Conservation (phyloP, 352 stramenopile species). For the Phytophthora pini region DNA sequence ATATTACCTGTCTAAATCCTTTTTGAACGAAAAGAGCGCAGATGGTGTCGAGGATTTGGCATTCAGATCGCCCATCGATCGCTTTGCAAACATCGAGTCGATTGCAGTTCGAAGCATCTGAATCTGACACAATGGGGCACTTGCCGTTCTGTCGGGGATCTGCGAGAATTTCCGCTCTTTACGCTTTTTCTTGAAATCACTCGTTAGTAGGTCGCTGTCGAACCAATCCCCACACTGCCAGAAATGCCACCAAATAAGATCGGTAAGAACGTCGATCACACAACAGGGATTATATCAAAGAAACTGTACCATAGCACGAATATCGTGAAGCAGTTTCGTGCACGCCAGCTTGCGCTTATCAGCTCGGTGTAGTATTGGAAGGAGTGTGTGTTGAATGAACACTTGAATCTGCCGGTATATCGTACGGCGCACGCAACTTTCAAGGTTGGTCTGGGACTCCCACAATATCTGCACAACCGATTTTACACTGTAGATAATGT, state of each 20-base stretch:
- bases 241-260: background rate
- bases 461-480: slow-evolving; percentile 55
- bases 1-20: slow-evolving; percentile 77
- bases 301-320: slow-evolving; percentile 58
- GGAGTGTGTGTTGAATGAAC: slow-evolving; percentile 77
- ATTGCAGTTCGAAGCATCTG: slow-evolving; percentile 61
- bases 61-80: slow-evolving; percentile 66
- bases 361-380: slow-evolving; percentile 81
- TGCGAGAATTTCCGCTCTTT: slow-evolving; percentile 53
- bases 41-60: slow-evolving; percentile 43
- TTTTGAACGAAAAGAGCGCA: slow-evolving; percentile 69
- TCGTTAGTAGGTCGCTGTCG: slow-evolving; percentile 38
- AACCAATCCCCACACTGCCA: slow-evolving; percentile 67
- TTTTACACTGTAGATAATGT: slow-evolving; percentile 80
- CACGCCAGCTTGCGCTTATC: slow-evolving; percentile 86
- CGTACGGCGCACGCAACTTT: slow-evolving; percentile 50
- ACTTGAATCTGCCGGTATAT: slow-evolving; percentile 74
- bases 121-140: slow-evolving; percentile 50
- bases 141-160: slow-evolving; percentile 34
- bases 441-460: slow-evolving; percentile 39
- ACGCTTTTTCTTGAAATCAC: slow-evolving; percentile 63
- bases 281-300: background rate
- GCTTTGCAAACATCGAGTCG: slow-evolving; percentile 69
- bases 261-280: background rate
- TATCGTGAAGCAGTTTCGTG: slow-evolving; percentile 71